Base-by-base conservation (phyloP, 306 rosid genomes). In the Prunus campanulata region DNA sequence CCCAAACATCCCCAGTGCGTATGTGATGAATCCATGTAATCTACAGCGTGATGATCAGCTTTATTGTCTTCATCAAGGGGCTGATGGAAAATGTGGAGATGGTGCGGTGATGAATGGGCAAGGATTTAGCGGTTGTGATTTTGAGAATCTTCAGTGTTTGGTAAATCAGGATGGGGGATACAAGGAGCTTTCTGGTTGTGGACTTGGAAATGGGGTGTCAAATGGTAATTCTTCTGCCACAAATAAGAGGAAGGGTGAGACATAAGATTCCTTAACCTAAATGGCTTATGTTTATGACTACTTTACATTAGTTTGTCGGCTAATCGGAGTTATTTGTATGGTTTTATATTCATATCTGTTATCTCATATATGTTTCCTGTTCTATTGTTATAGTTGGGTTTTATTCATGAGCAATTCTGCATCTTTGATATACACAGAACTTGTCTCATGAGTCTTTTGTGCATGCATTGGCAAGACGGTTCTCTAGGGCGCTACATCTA, bases 11-110 rank as follows among this genome's bases (percentile, higher is more conserved):
- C 82, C 88, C 1, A 74, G 86, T 66, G 85, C 97, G 11, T 88
- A 85, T 80, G 81, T 86, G 72, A 69, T 96, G 85, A 96, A 96
- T 76, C 97, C 98, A 10, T 96, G 99, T 74, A 91, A 91, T 74
- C 47, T 92, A 82, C 98, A 87, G 82, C 89, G 99, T 77, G 89
- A 82, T 81, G 99, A 93, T 74, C 91, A 86, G 80, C 87, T 84
- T 0, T 87, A 91, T 79, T 96, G 98, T 83, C 96, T 68, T 63
- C 90, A 78, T 54, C 84, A 88, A 11, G 93, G 82, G 72, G 62
- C 82, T 20, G 93, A 91, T 79, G 96, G 88, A 11, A 87, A 84
- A 79, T 54, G 78, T 74, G 81, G 77, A 8, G 96, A 96, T 44
- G 85, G 72, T 46, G 79, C 39, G 8, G 27, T 75, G 5, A 50